Conservation (phyloP, 768 basidiomycete genomes). For the Xerocomellus intermedius region DNA sequence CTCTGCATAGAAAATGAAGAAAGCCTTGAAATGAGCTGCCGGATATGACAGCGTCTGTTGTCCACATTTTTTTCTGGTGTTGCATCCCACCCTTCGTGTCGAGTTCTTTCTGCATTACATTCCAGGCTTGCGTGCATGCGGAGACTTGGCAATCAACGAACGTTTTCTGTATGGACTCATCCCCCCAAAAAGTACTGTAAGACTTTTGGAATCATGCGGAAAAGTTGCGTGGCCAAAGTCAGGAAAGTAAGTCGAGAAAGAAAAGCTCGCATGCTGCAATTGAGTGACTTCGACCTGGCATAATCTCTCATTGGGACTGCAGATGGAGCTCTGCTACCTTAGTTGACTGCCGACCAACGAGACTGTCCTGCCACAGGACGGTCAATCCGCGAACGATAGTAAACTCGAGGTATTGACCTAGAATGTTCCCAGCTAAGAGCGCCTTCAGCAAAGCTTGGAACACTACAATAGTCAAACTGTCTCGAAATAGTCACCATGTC, state of each 20-base stretch:
- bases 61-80: background rate
- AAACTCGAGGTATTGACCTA: background rate
- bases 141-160: background rate
- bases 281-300: background rate
- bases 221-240: background rate
- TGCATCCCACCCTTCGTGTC: background rate
- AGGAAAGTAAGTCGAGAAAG: background rate
- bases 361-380: background rate
- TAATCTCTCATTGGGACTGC: background rate
- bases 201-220: no score
- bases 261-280: background rate
- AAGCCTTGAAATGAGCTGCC: conserved; percentile 58
- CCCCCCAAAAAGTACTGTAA: background rate
- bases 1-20: conserved; percentile 70
- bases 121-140: background rate
- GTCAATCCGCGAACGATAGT: background rate
- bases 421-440: background rate
- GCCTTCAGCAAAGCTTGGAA: background rate
- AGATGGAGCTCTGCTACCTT: background rate
- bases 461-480: background rate
- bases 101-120: background rate
- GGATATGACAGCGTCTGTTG: background rate
- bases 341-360: background rate
- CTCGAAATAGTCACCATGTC: background rate
- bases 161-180: background rate